Percentiles rank a stretch among this genome's conserved stretches.
These are phyloP conservation scores for Ocimum tenuiflorum DNA, from an alignment of 257 asterid species.

Conservation along the genomic window DNA sequence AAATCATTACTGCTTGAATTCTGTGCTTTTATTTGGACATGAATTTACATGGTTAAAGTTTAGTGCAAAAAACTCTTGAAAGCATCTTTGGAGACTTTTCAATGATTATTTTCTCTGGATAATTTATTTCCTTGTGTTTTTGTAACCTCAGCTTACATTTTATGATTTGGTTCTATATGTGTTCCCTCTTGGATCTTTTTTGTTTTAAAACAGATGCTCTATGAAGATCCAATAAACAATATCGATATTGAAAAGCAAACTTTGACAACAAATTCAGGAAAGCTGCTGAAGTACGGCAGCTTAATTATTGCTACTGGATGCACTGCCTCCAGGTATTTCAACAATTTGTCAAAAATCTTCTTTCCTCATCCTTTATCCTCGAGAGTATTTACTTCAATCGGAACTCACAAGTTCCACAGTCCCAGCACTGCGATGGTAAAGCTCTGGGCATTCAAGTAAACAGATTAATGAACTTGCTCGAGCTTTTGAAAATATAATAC, in stretches of 20 bases:
- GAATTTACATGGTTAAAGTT: background rate
- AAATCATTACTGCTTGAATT: background rate
- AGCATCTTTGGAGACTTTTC: background rate
- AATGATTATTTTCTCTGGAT: background rate
- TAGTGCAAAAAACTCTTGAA: background rate
- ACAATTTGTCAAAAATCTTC: conserved; percentile 1
- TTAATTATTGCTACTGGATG: conserved; percentile 49
- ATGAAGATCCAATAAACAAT: conserved; percentile 41
- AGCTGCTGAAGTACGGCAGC: conserved; percentile 42
- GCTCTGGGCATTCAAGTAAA: background rate
- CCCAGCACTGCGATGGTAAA: background rate
- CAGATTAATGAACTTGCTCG: background rate
- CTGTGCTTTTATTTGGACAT: background rate
- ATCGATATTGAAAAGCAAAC: conserved; percentile 41
- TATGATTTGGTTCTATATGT: background rate
- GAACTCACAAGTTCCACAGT: background rate
- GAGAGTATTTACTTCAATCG: background rate
- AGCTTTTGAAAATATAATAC: conserved; percentile 1
- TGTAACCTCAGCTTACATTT: background rate
- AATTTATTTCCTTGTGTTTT: background rate
- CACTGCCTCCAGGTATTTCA: conserved; percentile 41
- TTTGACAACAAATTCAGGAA: conserved; percentile 39
- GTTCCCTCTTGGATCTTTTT: background rate
- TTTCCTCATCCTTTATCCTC: background rate
- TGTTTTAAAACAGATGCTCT: conserved; percentile 25